Evolutionary conservation across 257 asterid species (phyloP), one percentile per base, ranked within the genome.

Genomic region (Striga asiatica): DNA sequence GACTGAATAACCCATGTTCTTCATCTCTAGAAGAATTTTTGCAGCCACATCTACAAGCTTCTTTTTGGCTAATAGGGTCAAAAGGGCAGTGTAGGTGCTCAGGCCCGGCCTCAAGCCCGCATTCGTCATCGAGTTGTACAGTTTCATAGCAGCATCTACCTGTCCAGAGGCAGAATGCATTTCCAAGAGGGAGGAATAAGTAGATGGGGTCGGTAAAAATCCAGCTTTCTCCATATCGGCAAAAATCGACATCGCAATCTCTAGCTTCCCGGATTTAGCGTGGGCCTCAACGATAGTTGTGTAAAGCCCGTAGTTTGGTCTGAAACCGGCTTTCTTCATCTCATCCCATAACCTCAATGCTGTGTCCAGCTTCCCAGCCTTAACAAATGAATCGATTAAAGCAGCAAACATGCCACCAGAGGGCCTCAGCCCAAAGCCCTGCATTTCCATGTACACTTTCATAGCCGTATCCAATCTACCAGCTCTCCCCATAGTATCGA

Each of bases 31-130:
- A 71, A 84, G 79, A 14, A 88, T 76, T 60, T 92, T 92, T 21
- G 97, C 98, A 64, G 98, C 95, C 67, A 92, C 92, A 57, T 92
- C 98, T 24, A 92, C 82, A 11, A 87, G 97, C 72, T 92, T 92
- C 84, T 82, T 88, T 54, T 82, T 87, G 2, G 98, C 98, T 38
- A 88, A 75, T 54, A 88, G 76, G 42, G 84, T 82, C 59, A 88
- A 66, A 32, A 92, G 73, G 42, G 84, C 66, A 7, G 94, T 84
- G 31, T 80, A 92, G 64, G 97, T 87, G 76, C 94, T 79, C 58
- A 87, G 69, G 4, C 95, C 89, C 0, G 97, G 98, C 56, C 97
- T 75, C 62, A 92, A 57, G 63, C 95, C 92, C 1, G 97, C 89
- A 76, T 82, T 84, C 31, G 88, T 80, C 98, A 92, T 87, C 11